These are phyloP conservation scores for Fragilaria crotonensis DNA, from an alignment of 108 stramenopile genomes.

Conservation along the genomic window DNA sequence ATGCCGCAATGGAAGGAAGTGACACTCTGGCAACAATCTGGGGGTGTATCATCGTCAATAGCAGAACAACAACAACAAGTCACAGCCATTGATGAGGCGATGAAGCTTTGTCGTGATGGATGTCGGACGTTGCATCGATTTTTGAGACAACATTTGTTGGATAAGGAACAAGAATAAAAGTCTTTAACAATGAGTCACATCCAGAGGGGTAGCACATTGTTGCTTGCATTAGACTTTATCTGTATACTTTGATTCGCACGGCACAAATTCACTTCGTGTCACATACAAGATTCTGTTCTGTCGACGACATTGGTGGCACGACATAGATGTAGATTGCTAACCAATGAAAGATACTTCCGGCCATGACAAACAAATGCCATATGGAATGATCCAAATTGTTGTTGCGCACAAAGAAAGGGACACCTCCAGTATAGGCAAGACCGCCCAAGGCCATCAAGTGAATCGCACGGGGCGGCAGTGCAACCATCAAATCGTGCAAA, in stretches of 20 bases:
- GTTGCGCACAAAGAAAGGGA: slow-evolving; percentile 83
- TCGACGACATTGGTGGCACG: slow-evolving; percentile 10
- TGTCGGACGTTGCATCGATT: slow-evolving; percentile 73
- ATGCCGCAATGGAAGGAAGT: slow-evolving; percentile 77
- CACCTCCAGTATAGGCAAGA: slow-evolving; percentile 75
- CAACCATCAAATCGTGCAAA: slow-evolving; percentile 41
- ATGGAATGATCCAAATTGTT: slow-evolving; percentile 79
- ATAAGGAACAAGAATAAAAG: neutral
- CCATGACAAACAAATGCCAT: slow-evolving; percentile 79
- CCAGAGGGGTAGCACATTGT: no score
- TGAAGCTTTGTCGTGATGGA: slow-evolving; percentile 67
- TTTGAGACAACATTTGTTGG: slow-evolving; percentile 52
- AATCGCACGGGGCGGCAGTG: slow-evolving; percentile 33
- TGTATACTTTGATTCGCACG: no score
- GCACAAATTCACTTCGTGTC: no score
- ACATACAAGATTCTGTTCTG: no score
- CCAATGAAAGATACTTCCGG: slow-evolving; percentile 75
- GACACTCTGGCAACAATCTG: slow-evolving; percentile 72
- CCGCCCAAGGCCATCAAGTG: slow-evolving; percentile 62
- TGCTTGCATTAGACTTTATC: no score
- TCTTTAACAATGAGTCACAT: no score
- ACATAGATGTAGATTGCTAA: slow-evolving; percentile 57
- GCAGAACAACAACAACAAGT: slow-evolving; percentile 1
- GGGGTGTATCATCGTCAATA: no score
- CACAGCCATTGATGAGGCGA: slow-evolving; percentile 23